Conservation (phyloP, 2,329 filamentous ascomycete species). For the Pseudogymnoascus destructans region DNA sequence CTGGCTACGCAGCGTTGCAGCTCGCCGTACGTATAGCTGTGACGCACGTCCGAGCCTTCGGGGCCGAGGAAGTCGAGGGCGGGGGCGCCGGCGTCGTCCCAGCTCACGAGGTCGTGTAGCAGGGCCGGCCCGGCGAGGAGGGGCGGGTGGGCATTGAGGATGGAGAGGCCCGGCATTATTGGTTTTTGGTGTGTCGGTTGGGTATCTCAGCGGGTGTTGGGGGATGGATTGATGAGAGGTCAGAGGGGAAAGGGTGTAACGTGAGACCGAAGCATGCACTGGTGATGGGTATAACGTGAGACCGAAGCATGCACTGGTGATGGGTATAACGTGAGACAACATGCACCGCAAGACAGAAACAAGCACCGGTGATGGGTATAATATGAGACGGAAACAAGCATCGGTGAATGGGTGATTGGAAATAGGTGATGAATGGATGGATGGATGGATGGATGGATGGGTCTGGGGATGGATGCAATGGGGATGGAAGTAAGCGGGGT, state of each 20-base stretch:
- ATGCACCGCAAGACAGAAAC: too few relatives aligned
- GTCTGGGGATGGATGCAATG: too few relatives aligned
- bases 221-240: not conserved
- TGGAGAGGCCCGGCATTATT: conserved; percentile 30
- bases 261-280: not conserved
- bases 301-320: not conserved
- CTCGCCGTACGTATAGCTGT: conserved; percentile 22
- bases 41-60: conserved; percentile 27
- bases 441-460: too few relatives aligned
- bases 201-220: not conserved
- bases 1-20: conserved; percentile 31
- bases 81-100: conserved; percentile 25
- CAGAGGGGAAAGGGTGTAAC: not conserved
- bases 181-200: not conserved
- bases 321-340: not conserved
- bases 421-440: not conserved
- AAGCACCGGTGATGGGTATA: not conserved
- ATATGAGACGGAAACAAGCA: too few relatives aligned
- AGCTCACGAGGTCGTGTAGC: conserved; percentile 50
- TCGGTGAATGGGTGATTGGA: too few relatives aligned
- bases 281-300: not conserved
- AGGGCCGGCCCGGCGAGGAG: conserved; percentile 40
- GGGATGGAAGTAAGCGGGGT: too few relatives aligned
- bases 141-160: conserved; percentile 43
- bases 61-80: conserved; percentile 53